phyloP scores from a whole-genome alignment of 495 filamentous ascomycete species.

The Aspergillus heteromorphus region DNA sequence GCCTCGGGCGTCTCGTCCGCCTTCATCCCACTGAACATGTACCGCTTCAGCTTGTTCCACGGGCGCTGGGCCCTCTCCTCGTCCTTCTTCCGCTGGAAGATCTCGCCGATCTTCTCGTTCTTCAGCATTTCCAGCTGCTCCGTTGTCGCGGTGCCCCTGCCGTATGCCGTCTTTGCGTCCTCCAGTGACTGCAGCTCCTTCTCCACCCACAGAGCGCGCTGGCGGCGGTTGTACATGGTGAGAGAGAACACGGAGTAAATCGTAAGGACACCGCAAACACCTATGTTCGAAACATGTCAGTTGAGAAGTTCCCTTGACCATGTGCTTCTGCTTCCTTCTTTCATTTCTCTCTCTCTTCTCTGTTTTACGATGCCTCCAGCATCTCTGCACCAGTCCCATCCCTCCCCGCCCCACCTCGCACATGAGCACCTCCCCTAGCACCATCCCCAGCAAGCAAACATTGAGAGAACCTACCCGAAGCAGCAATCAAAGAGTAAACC shows the following conservation, averaged over 20 bases:
- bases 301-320: background rate
- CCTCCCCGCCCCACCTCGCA: background rate
- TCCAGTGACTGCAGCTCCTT: conserved; percentile 56
- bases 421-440: background rate
- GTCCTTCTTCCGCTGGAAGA: conserved; percentile 38
- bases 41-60: conserved; percentile 40
- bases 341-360: too few species aligned
- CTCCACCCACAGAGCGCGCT: conserved; percentile 60
- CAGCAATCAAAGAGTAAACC: conserved; percentile 66
- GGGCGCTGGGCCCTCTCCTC: conserved; percentile 40
- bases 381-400: too few species aligned
- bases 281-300: conserved; percentile 32
- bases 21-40: conserved; percentile 44
- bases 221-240: conserved; percentile 76
- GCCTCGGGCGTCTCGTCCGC: conserved; percentile 40
- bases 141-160: conserved; percentile 54
- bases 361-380: too few species aligned
- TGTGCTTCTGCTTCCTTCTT: too few species aligned
- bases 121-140: conserved; percentile 48
- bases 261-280: conserved; percentile 65
- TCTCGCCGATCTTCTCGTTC: conserved; percentile 53
- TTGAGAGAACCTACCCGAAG: conserved; percentile 60
- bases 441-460: background rate
- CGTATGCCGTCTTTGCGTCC: conserved; percentile 54
- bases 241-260: conserved; percentile 81